phyloP scores from a whole-genome alignment of 192 early-diverging fungal genomes.

The Chytriomyces sp. region DNA sequence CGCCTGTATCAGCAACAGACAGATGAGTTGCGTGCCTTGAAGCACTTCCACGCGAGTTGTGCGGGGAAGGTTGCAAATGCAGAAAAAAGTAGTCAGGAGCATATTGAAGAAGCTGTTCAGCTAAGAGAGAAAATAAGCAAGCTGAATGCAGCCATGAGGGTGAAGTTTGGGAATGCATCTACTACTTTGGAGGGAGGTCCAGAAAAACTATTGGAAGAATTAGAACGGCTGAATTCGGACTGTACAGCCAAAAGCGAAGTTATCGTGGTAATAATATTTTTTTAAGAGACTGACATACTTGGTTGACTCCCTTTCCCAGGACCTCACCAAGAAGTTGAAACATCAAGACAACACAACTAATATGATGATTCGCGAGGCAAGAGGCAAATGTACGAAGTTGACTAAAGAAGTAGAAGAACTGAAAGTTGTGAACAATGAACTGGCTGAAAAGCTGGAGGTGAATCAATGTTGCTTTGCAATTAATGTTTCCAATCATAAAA shows the following conservation, averaged over 20 bases:
- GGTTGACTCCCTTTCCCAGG: not conserved
- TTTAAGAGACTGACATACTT: not conserved
- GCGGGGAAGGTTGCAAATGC: constrained; percentile 4
- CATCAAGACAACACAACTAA: constrained; percentile 5
- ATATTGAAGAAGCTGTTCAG: constrained; percentile 22
- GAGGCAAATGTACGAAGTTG: constrained; percentile 6
- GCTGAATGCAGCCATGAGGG: not conserved
- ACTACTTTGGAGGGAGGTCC: not conserved
- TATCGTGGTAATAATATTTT: not conserved
- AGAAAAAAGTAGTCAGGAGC: constrained; percentile 19
- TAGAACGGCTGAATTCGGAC: not conserved
- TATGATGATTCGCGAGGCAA: not conserved
- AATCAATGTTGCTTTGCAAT: not conserved
- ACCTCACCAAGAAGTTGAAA: constrained; percentile 17
- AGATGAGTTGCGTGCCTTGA: constrained; percentile 22
- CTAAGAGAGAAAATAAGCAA: constrained; percentile 16
- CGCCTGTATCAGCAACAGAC: constrained; percentile 11
- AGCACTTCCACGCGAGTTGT: constrained; percentile 5
- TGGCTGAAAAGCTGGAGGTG: constrained; percentile 22
- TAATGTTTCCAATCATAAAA: not conserved
- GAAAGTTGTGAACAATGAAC: not conserved
- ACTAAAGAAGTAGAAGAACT: constrained; percentile 9
- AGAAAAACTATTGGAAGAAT: not conserved
- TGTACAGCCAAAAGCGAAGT: not conserved
- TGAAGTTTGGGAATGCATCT: not conserved